Conservation (phyloP, 2,329 filamentous ascomycete genomes). For the Verticillium nubilum region DNA sequence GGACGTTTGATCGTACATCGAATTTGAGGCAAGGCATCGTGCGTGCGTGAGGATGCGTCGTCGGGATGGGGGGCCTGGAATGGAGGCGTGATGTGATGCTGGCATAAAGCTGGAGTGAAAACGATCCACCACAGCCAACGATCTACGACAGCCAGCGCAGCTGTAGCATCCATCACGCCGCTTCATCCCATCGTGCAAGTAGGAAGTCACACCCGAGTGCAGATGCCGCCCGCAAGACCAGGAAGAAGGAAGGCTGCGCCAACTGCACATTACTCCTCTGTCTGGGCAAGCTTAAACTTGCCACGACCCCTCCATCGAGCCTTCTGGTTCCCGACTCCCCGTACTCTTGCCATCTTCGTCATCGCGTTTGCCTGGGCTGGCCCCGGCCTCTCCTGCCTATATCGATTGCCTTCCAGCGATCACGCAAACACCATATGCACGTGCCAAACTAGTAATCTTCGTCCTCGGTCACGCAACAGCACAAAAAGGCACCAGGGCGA, state of each 20-base stretch:
- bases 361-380: neutral
- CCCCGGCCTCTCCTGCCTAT: neutral
- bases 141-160: neutral
- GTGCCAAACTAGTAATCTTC: neutral
- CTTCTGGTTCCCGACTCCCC: neutral
- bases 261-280: neutral
- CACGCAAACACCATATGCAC: neutral
- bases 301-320: neutral
- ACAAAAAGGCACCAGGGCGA: neutral
- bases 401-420: neutral
- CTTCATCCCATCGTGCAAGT: neutral
- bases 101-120: neutral
- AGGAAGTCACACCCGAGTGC: neutral
- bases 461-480: neutral
- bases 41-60: neutral
- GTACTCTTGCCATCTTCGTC: neutral
- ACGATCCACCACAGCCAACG: neutral
- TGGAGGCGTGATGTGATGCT: neutral
- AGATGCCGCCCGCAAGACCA: neutral
- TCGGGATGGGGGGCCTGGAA: neutral
- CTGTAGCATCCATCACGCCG: neutral
- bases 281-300: neutral
- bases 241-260: neutral
- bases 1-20: neutral
- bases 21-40: neutral